Percentiles rank a stretch among this genome's conserved stretches.
phyloP scores from a whole-genome alignment of 352 stramenopile species.

The Pythium dissimile region DNA sequence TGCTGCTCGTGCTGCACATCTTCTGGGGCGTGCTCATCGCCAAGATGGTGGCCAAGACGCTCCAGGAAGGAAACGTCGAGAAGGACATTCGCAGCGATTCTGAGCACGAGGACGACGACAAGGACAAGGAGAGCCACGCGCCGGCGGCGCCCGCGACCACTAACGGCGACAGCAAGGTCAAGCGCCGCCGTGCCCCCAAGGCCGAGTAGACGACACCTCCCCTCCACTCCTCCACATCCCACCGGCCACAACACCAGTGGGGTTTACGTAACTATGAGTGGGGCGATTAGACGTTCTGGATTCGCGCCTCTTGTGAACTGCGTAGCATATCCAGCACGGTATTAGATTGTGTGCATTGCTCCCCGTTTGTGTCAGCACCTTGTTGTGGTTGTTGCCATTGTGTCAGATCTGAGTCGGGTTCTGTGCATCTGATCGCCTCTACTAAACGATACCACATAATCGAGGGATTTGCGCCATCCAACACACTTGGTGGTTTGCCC shows the following conservation, averaged over 20 bases:
- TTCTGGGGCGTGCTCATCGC: conserved; percentile 78
- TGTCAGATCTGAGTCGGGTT: conserved; percentile 7
- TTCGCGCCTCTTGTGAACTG: no score
- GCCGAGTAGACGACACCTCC: conserved; percentile 53
- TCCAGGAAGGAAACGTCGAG: conserved; percentile 65
- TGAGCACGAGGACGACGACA: conserved; percentile 51
- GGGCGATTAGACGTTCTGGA: background rate
- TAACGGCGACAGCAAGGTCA: conserved; percentile 31
- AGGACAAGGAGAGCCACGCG: conserved; percentile 18
- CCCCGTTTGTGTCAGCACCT: background rate
- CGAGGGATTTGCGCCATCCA: conserved; percentile 12
- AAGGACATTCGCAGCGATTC: conserved; percentile 84
- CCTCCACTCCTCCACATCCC: background rate
- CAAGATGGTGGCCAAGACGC: conserved; percentile 67
- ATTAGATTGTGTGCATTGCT: background rate
- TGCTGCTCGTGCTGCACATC: conserved; percentile 65
- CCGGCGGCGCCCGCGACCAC: conserved; percentile 12
- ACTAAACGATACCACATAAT: background rate
- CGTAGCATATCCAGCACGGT: no score
- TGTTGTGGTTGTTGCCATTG: background rate
- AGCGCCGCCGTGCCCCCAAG: conserved; percentile 61
- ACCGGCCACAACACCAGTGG: background rate
- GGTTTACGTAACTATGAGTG: no score
- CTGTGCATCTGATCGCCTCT: background rate
- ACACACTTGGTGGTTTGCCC: background rate